Evolutionary conservation across 139 green algal genomes (phyloP), one percentile per base, ranked within the genome.

Genomic region (Picochlorum sp.): DNA sequence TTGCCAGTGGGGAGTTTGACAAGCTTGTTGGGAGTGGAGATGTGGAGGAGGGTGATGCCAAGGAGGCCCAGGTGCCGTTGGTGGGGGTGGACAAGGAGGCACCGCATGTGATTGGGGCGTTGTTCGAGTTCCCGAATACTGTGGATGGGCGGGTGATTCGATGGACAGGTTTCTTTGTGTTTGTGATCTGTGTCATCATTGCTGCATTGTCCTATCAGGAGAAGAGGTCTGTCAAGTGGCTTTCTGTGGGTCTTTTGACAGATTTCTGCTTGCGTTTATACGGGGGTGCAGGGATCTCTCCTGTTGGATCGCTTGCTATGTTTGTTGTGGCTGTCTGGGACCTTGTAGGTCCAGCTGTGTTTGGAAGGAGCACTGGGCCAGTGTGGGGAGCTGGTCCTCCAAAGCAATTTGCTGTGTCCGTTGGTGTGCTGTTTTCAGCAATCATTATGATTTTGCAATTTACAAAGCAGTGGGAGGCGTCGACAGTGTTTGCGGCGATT

Each of bases 401-500:
- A 41, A 85, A 83, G 68, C 78, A 85, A 68, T 85, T 85, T 66
- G 78, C 78, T 1, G 20, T 71, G 4, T 34, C 15, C 0, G 69
- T 71, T n/a, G 69, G 61, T 9, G 47, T 75, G 15, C 6, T 65
- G 10, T 71, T 75, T 37, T 65, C 47, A 18, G 52, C 41, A 34
- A 18, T 65, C 16, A 63, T 71, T 34, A 62, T 71, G 32, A 59
- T 75, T 32, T 30, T 75, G 8, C 61, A 71, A 26, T 75, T 75
- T 56, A 57, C 24, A 47, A n/a, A 64, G 16, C 45, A 41, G 24
- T 71, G 61, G 61, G 16, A 61, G 54, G 61, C 61, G 0, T 62
- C 61, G 26, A 66, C 59, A 21, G 61, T 63, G 26, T 69, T 75
- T 49, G 61, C 69, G 3, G 52, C 61, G 3, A 18, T 38, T 13